Evolutionary conservation across 768 basidiomycete genomes (phyloP).

Genomic region (Leucocoprinus leucothites): DNA sequence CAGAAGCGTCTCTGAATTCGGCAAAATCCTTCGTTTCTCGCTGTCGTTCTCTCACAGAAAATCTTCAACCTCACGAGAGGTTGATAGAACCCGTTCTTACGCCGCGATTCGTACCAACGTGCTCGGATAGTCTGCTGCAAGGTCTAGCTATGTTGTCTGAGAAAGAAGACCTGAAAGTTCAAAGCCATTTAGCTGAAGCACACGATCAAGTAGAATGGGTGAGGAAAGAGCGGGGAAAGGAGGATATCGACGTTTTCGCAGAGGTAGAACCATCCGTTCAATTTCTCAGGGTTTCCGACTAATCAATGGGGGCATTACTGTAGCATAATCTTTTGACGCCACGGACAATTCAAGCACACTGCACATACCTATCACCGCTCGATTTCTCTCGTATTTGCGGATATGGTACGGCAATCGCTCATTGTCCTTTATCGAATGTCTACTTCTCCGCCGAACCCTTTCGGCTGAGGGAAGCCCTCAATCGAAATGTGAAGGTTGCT

Average conservation of each 20-base stretch:
- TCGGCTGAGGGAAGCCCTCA: slow-evolving; percentile 67
- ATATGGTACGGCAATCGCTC: slow-evolving; percentile 65
- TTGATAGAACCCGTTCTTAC: slow-evolving; percentile 83
- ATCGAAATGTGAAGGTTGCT: slow-evolving; percentile 63
- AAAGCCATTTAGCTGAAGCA: slow-evolving; percentile 84
- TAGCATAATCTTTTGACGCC: slow-evolving; percentile 36
- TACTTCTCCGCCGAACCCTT: slow-evolving; percentile 81
- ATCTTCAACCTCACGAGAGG: slow-evolving; percentile 40
- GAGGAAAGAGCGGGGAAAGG: slow-evolving; percentile 47
- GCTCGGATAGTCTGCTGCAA: slow-evolving; percentile 64
- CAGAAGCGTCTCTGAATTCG: slow-evolving; percentile 43
- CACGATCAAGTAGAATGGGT: slow-evolving; percentile 77
- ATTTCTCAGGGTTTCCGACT: slow-evolving; percentile 23
- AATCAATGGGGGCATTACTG: slow-evolving; percentile 28
- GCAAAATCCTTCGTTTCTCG: slow-evolving; percentile 54
- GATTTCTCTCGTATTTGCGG: slow-evolving; percentile 49
- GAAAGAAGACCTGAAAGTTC: slow-evolving; percentile 49
- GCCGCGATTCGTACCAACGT: slow-evolving; percentile 88
- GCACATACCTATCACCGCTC: slow-evolving; percentile 66
- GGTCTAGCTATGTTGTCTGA: slow-evolving; percentile 58
- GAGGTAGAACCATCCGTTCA: slow-evolving; percentile 35
- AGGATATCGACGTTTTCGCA: slow-evolving; percentile 78
- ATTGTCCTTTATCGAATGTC: slow-evolving; percentile 86
- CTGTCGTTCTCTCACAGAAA: slow-evolving; percentile 38
- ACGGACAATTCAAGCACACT: slow-evolving; percentile 82